A percentile compares a stretch with the other conserved stretches of the same genome.
Conservation (phyloP, 208 protist species). For the Angomonas desouzai region DNA sequence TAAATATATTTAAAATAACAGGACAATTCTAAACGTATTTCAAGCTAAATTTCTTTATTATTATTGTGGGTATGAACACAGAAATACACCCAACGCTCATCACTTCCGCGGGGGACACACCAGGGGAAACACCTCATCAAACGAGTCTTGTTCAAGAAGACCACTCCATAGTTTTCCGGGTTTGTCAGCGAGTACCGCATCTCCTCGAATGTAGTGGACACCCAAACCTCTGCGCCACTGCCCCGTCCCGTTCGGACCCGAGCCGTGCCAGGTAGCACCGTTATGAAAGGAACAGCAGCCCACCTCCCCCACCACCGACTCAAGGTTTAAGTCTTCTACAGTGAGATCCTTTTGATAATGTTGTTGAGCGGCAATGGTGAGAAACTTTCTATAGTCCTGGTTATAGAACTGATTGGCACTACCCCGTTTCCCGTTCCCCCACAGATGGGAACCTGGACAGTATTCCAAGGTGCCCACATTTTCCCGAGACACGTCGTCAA, state of each 20-base stretch:
- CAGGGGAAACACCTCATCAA: constrained; percentile 1
- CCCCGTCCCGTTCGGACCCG: constrained; percentile 18
- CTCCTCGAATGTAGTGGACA: constrained; percentile 35
- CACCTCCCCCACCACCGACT: constrained; percentile 19
- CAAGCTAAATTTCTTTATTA: too few species aligned
- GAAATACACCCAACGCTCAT: not conserved
- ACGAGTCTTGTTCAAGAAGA: not conserved
- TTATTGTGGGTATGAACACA: too few species aligned
- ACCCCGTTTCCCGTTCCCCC: constrained; percentile 18
- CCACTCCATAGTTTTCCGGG: constrained; percentile 19
- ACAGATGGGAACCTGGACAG: constrained; percentile 35
- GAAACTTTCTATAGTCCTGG: constrained; percentile 26
- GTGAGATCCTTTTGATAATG: constrained; percentile 8
- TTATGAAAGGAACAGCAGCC: constrained; percentile 31
- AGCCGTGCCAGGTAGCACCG: constrained; percentile 35
- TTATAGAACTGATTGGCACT: constrained; percentile 47
- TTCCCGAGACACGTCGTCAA: constrained; percentile 18
- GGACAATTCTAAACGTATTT: too few species aligned
- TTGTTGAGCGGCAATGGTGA: constrained; percentile 25
- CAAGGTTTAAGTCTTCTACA: not conserved
- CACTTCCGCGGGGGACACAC: not conserved
- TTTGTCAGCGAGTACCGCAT: constrained; percentile 18
- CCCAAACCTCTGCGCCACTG: constrained; percentile 27
- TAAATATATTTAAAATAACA: not conserved
- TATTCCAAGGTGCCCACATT: constrained; percentile 39